Base-by-base conservation (phyloP, 352 stramenopile genomes). In the Pythium myriotylum region DNA sequence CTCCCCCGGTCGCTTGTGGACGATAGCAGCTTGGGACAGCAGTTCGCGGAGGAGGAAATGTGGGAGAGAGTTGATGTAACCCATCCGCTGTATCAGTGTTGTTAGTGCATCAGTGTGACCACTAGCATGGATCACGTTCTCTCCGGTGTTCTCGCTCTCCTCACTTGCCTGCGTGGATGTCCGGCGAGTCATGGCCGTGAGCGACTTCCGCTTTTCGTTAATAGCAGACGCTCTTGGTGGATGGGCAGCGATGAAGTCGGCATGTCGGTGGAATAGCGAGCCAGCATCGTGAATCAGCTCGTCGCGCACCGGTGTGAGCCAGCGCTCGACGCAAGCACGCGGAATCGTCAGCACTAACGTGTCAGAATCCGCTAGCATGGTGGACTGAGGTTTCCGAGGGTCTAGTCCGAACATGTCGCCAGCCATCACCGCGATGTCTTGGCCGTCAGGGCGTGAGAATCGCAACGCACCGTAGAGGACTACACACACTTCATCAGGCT, bases 341-440 rank as follows among this genome's bases (percentile, higher is more conserved):
- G 74, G 58, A 8, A 89, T 70, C 14, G 57, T 68, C 7, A 86
- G 53, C 9, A 89, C 4, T 1, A 71, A 62, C 10, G 80, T 88
- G 12, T 56, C 68, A 1, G 72, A 22, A 45, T 80, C 65, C 4
- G 59, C 72, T 4, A 72, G 54, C 46, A 86, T 58, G 32, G 56
- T 22, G 0, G 10, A 24, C 9, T n/a, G 17, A 2, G n/a, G 5
- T 26, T 19, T 22, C 10, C 50, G 48, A 35, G 59, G 41, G 20
- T 35, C 33, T 4, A 62, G 22, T 7, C 64, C 64, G 43, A 63
- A 66, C 7, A 72, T 23, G 32, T 72, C 65, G 16, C 65, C 65
- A 4, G 65, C 39, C 10, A 62, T 1, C 19, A 51, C 62, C 6
- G 59, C 43, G 9, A 23, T 39, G 3, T 43, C 39, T 4, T 45